These are phyloP conservation scores for Rubia peregrina DNA, from an alignment of 305 asterid species.

Conservation along the genomic window DNA sequence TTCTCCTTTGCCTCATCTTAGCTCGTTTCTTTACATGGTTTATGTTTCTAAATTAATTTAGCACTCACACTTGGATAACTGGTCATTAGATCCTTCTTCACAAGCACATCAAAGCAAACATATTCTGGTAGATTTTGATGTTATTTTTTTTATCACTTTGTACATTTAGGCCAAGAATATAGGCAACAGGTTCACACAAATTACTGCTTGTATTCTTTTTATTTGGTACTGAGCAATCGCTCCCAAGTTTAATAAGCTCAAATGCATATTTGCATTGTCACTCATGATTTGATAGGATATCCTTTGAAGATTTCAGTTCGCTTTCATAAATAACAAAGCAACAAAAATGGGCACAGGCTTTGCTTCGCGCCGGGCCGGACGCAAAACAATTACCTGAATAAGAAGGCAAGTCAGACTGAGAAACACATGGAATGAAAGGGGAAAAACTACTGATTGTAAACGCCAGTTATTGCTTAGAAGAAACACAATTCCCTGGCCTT, in stretches of 20 bases:
- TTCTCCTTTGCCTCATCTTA: neutral
- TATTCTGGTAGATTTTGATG: neutral
- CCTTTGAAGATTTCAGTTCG: too few species aligned
- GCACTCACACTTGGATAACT: neutral
- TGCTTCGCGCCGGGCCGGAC: too few species aligned
- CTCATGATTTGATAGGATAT: neutral
- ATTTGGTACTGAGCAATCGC: neutral
- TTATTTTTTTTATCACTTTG: neutral
- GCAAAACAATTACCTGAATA: neutral
- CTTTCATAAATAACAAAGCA: neutral
- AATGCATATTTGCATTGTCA: too few species aligned
- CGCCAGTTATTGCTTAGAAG: neutral
- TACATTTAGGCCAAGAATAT: constrained; percentile 1
- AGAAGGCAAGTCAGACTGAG: too few species aligned
- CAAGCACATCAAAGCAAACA: neutral
- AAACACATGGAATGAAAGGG: too few species aligned
- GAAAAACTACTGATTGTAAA: neutral
- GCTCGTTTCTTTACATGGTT: neutral
- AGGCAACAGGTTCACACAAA: neutral
- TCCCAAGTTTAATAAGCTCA: neutral
- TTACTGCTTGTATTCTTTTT: neutral
- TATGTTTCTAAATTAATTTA: constrained; percentile 3
- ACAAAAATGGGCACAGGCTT: neutral
- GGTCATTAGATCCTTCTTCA: constrained; percentile 7
- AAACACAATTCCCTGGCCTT: neutral